Conservation (phyloP, 2,329 filamentous ascomycete species). For the Nothophoma quercina region DNA sequence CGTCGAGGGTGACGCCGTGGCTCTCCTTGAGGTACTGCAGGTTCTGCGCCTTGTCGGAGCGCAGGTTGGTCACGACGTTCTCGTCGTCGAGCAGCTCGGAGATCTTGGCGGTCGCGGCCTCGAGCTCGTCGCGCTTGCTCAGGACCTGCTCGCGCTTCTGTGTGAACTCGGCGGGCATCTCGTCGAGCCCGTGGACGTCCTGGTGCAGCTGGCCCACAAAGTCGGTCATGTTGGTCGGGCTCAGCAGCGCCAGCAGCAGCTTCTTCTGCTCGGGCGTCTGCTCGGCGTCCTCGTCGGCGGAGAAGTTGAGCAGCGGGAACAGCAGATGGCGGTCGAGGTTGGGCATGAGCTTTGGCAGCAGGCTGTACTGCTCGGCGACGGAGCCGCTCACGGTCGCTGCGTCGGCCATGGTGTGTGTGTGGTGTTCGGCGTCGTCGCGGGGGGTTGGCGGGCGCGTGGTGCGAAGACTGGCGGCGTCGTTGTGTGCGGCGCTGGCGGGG, state of each 20-base stretch:
- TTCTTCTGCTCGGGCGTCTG: conserved; percentile 75
- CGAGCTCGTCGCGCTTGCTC: conserved; percentile 79
- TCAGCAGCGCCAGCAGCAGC: conserved; percentile 91
- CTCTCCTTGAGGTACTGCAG: conserved; percentile 97
- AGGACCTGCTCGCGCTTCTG: conserved; percentile 91
- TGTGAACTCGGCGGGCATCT: conserved; percentile 83
- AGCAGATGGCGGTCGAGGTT: conserved; percentile 96
- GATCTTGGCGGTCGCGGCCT: conserved; percentile 89
- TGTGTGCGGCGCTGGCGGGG: conserved; percentile 26
- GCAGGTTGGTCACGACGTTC: conserved; percentile 86
- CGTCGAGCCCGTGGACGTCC: conserved; percentile 81
- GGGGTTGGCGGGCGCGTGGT: conserved; percentile 19
- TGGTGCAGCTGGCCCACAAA: conserved; percentile 93
- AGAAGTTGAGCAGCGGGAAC: conserved; percentile 94
- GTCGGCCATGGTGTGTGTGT: conserved; percentile 37
- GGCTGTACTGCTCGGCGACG: conserved; percentile 75
- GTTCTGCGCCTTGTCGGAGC: conserved; percentile 98
- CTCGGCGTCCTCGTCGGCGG: conserved; percentile 82
- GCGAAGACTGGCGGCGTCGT: conserved; percentile 25
- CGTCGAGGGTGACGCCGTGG: conserved; percentile 91
- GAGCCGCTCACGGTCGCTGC: conserved; percentile 47
- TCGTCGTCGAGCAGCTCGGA: conserved; percentile 85
- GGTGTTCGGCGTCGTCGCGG: conserved; percentile 10
- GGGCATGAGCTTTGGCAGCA: conserved; percentile 87
- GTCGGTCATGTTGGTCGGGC: conserved; percentile 98